Conservation (phyloP, 2,329 filamentous ascomycete genomes). For the Fusarium concolor region DNA sequence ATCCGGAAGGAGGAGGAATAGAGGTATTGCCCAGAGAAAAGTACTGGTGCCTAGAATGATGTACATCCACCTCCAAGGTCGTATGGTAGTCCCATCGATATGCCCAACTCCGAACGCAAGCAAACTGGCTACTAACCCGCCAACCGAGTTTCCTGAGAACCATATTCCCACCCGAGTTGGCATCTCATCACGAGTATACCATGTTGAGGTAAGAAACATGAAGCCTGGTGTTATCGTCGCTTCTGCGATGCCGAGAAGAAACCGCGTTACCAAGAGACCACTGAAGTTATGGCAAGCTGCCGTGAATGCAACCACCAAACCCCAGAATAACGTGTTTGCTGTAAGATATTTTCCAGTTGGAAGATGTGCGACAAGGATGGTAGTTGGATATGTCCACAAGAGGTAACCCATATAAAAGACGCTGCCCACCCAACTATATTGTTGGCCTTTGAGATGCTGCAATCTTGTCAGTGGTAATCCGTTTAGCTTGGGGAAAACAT, state of each 20-base stretch:
- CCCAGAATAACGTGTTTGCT: conserved; percentile 63
- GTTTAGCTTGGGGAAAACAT: not conserved
- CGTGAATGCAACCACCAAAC: conserved; percentile 58
- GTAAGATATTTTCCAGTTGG: conserved; percentile 61
- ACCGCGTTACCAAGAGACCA: conserved; percentile 62
- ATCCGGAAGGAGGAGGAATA: conserved; percentile 64
- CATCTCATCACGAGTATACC: conserved; percentile 68
- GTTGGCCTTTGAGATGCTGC: conserved; percentile 49
- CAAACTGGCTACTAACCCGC: conserved; percentile 60
- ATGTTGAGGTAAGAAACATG: conserved; percentile 67
- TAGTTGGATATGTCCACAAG: conserved; percentile 62
- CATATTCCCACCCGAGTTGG: conserved; percentile 66
- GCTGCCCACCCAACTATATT: conserved; percentile 74
- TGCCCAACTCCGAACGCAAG: conserved; percentile 69
- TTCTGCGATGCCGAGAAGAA: conserved; percentile 66
- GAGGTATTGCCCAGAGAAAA: conserved; percentile 61
- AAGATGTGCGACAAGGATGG: conserved; percentile 59
- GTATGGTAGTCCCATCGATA: conserved; percentile 55
- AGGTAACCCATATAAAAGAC: conserved; percentile 60
- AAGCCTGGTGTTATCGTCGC: conserved; percentile 66
- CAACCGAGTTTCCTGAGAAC: conserved; percentile 65
- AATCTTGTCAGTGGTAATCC: not conserved
- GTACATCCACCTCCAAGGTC: conserved; percentile 69
- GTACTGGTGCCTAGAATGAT: conserved; percentile 64
- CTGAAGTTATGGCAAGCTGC: conserved; percentile 61